Evolutionary conservation across 768 basidiomycete species (phyloP).

Genomic region (Lepiota subincarnata): DNA sequence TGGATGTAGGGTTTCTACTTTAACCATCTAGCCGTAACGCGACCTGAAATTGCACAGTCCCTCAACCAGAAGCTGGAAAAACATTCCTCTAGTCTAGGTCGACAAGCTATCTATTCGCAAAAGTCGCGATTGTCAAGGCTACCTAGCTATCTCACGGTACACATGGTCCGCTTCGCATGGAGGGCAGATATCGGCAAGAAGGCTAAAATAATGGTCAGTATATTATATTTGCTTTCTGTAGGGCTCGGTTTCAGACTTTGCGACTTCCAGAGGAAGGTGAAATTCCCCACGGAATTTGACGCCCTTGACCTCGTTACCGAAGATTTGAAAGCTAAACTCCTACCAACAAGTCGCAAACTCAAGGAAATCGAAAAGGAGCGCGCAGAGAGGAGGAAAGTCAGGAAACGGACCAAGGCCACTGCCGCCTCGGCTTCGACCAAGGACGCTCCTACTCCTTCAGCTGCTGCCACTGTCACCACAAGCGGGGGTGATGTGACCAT

Average conservation of each 20-base stretch:
- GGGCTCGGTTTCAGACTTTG: not conserved
- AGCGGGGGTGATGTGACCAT: constrained; percentile 12
- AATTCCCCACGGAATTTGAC: constrained; percentile 88
- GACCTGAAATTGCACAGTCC: constrained; percentile 42
- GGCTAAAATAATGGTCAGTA: constrained; percentile 89
- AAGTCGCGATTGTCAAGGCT: constrained; percentile 78
- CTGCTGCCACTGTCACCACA: constrained; percentile 19
- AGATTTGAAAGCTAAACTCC: constrained; percentile 68
- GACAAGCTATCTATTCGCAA: constrained; percentile 79
- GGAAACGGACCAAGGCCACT: constrained; percentile 63
- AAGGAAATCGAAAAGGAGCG: constrained; percentile 84
- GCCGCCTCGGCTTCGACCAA: constrained; percentile 23
- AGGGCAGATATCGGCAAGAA: constrained; percentile 86
- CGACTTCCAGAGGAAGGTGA: constrained; percentile 70
- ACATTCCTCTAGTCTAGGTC: constrained; percentile 70
- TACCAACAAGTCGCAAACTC: constrained; percentile 66
- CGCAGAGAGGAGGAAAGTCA: constrained; percentile 74
- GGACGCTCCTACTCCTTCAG: constrained; percentile 20
- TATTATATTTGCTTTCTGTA: not conserved
- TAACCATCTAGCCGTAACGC: not conserved
- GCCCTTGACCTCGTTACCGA: constrained; percentile 78
- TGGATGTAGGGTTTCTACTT: constrained; percentile 46
- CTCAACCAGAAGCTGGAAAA: constrained; percentile 88
- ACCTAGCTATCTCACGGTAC: constrained; percentile 81
- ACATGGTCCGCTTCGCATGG: constrained; percentile 98